These are phyloP conservation scores for Aegle marmelos DNA, from an alignment of 345 rosid species.

Conservation along the genomic window DNA sequence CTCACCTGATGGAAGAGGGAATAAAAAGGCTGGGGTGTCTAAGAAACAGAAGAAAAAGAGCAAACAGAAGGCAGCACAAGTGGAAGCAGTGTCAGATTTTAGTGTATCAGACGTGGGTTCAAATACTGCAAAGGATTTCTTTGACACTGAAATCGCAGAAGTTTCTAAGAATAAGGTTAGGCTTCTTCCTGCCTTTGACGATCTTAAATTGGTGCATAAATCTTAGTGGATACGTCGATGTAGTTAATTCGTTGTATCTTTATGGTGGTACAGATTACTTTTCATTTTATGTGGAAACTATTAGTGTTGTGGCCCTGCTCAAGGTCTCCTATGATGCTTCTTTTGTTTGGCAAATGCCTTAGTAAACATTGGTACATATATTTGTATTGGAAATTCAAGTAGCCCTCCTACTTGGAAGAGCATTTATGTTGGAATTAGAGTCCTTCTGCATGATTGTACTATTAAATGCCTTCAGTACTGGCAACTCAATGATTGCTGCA, in stretches of 20 bases:
- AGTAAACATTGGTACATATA: background rate
- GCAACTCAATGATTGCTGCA: background rate
- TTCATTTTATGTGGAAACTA: background rate
- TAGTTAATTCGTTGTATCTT: background rate
- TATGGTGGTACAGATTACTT: background rate
- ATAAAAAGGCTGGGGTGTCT: constrained; percentile 45
- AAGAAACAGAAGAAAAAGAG: constrained; percentile 68
- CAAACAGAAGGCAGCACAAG: constrained; percentile 47
- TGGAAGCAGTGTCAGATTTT: constrained; percentile 40
- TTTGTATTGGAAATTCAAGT: background rate
- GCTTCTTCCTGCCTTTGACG: background rate
- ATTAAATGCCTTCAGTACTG: background rate
- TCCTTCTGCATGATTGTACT: background rate
- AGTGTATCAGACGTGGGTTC: constrained; percentile 30
- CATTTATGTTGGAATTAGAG: background rate
- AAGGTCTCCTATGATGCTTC: background rate
- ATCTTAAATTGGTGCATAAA: background rate
- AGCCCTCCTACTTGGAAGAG: background rate
- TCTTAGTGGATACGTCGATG: background rate
- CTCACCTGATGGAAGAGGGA: constrained; percentile 51
- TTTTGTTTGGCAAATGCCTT: background rate
- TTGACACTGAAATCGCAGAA: constrained; percentile 33
- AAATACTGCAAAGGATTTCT: constrained; percentile 27
- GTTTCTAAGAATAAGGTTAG: constrained; percentile 48
- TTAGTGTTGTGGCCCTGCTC: background rate